Evolutionary conservation across 805 yeast genomes (phyloP).

Genomic region (Pichia rugopelliculosa): DNA sequence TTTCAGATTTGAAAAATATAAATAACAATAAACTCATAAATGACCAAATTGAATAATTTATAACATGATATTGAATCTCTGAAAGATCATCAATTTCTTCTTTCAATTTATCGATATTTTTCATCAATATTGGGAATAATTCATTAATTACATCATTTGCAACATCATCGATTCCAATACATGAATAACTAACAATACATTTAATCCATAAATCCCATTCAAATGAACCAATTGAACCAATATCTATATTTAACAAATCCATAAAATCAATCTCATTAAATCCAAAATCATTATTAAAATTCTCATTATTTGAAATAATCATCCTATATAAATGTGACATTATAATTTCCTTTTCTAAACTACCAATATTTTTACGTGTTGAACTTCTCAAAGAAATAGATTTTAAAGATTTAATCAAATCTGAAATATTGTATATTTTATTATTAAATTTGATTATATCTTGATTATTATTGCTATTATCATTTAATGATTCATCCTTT

Average conservation of each 20-base stretch:
- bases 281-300: conserved; percentile 22
- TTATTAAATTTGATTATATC: conserved; percentile 3
- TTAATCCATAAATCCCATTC: conserved; percentile 32
- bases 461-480: neutral
- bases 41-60: conserved; percentile 7
- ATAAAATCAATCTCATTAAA: conserved; percentile 9
- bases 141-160: conserved; percentile 28
- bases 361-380: conserved; percentile 33
- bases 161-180: conserved; percentile 46
- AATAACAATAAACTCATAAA: conserved; percentile 31
- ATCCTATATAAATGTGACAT: conserved; percentile 44
- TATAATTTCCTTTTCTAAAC: conserved; percentile 30
- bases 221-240: conserved; percentile 30
- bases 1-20: conserved; percentile 41
- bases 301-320: conserved; percentile 30
- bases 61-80: neutral
- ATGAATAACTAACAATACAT: conserved; percentile 35
- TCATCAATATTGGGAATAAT: conserved; percentile 24
- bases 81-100: neutral
- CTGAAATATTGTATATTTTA: conserved; percentile 33
- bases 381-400: conserved; percentile 20
- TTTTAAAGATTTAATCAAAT: conserved; percentile 36
- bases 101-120: conserved; percentile 5
- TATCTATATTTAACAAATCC: conserved; percentile 2
- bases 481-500: conserved; percentile 9